Base-by-base conservation (phyloP, 805 yeast species). In the Cephaloascus albidus region DNA sequence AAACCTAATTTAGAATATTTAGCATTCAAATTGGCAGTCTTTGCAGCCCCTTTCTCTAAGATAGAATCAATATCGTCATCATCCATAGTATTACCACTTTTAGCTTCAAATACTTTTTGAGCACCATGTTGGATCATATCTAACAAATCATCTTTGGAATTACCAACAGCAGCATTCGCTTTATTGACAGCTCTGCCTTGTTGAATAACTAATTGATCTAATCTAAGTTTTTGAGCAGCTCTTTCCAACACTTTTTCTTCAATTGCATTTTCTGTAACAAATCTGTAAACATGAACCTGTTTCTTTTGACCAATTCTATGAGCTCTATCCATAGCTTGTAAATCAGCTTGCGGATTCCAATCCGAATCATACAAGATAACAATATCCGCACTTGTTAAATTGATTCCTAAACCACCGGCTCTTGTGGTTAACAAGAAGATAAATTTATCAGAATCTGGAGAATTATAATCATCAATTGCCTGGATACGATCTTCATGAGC, bases 61-160 rank as follows among this genome's bases (percentile, higher is more conserved):
- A 93, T 86, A 0, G 72, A 81, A 39, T 90, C 97, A 44, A 90
- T 85, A 56, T 90, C 96, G 39, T 75, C 81, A 40, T 76, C 78
- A 41, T 54, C 60, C 58, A 52, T 53, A 42, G 55, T 47, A 20
- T 48, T 54, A 1, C 53, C 53, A 4, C 58, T 48, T 10, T 57
- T 51, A 18, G 70, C 59, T 44, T 85, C 90, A 57, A 93, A 83
- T 16, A 93, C 89, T 35, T 80, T 77, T 55, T 83, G 81, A 1
- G 98, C 98, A 42, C 98, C 98, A 59, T 82, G 95, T 59, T 90
- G 97, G 58, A 90, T 90, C 97, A 93, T 93, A 37, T 84, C 86
- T 18, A 90, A 63, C 50, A 90, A 74, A 53, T 89, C 97, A 51
- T 87, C 97, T 53, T 85, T 85, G 4, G 72, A 61, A 48, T 71